phyloP scores from a whole-genome alignment of 768 basidiomycete genomes.

The Pisolithus microcarpus region DNA sequence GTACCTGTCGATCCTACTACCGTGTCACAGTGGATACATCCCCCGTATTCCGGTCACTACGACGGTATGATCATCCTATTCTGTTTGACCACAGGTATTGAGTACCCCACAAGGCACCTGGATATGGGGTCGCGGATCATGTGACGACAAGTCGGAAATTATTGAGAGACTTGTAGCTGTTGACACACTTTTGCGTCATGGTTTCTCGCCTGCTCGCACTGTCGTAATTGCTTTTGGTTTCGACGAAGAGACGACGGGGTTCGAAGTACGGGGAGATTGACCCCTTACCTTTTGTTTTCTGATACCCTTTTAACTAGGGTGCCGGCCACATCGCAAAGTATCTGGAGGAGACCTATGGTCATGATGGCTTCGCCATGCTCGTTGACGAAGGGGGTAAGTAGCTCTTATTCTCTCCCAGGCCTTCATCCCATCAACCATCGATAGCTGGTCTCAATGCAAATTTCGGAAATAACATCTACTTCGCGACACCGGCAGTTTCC shows the following conservation, averaged over 20 bases:
- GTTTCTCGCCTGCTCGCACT: constrained; percentile 40
- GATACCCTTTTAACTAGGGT: constrained; percentile 27
- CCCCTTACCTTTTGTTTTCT: neutral
- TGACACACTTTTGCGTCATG: constrained; percentile 39
- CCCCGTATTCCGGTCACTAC: constrained; percentile 53
- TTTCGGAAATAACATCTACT: constrained; percentile 14
- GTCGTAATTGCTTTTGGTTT: constrained; percentile 39
- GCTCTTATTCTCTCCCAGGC: constrained; percentile 5
- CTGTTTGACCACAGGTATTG: neutral
- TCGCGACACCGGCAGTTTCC: constrained; percentile 52
- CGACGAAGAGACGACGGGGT: constrained; percentile 50
- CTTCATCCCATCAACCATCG: neutral
- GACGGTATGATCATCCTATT: constrained; percentile 31
- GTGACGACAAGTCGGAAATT: constrained; percentile 66
- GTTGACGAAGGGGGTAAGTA: constrained; percentile 26
- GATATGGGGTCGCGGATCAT: constrained; percentile 72
- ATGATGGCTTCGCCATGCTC: constrained; percentile 62
- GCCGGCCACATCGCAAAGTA: constrained; percentile 39
- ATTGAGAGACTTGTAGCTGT: constrained; percentile 46
- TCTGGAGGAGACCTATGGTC: constrained; percentile 55
- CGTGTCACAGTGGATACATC: constrained; percentile 46
- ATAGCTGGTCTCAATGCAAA: neutral
- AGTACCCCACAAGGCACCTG: constrained; percentile 32
- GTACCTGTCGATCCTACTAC: constrained; percentile 54
- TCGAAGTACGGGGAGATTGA: constrained; percentile 25